Conservation (phyloP, 345 rosid species). For the Boechera retrofracta region DNA sequence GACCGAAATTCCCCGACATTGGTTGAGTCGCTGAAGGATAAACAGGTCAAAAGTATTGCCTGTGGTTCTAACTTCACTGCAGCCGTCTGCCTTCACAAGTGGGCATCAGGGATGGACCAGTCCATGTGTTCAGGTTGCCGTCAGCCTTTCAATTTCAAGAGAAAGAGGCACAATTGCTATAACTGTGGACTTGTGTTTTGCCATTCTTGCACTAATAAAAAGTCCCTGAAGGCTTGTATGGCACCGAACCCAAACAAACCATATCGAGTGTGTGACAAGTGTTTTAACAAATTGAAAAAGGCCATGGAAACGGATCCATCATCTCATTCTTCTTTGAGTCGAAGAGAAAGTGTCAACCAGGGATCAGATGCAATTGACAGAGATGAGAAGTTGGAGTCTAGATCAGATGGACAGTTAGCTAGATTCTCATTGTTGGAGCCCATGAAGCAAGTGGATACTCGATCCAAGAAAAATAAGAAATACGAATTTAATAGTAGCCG, state of each 20-base stretch:
- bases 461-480: slow-evolving; percentile 85
- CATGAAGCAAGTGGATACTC: slow-evolving; percentile 70
- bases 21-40: slow-evolving; percentile 90
- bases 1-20: slow-evolving; percentile 81
- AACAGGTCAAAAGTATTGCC: slow-evolving; percentile 90
- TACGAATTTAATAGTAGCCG: slow-evolving; percentile 93
- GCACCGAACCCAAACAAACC: slow-evolving; percentile 96
- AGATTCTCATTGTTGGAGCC: slow-evolving; percentile 89
- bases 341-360: slow-evolving; percentile 79
- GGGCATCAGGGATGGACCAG: slow-evolving; percentile 96
- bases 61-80: slow-evolving; percentile 94
- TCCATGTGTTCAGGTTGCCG: slow-evolving; percentile 99
- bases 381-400: slow-evolving; percentile 84
- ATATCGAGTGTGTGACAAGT: slow-evolving; percentile 92
- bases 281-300: slow-evolving; percentile 80
- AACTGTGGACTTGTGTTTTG: slow-evolving; percentile 93
- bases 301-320: slow-evolving; percentile 69
- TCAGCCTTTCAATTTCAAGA: slow-evolving; percentile 84
- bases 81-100: slow-evolving; percentile 95
- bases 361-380: slow-evolving; percentile 68
- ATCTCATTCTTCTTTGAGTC: slow-evolving; percentile 68
- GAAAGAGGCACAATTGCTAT: slow-evolving; percentile 77
- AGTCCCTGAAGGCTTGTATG: slow-evolving; percentile 94
- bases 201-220: slow-evolving; percentile 94
- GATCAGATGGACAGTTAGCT: slow-evolving; percentile 75